Base-by-base conservation (phyloP, 2,329 filamentous ascomycete species). In the Zymoseptoria pseudotritici region DNA sequence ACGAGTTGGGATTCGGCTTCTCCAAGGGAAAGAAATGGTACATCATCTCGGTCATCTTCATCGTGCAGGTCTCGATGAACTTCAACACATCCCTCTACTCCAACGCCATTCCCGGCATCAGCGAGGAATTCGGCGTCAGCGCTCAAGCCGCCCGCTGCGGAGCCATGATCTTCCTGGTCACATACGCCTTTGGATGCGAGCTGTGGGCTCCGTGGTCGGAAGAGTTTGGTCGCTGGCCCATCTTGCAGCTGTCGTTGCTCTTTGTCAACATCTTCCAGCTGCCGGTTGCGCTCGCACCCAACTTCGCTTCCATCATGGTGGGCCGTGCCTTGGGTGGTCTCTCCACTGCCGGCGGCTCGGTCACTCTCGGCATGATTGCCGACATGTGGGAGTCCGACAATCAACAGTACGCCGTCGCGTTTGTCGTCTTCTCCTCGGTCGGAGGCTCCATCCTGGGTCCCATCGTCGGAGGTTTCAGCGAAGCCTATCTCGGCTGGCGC, bases 281-380 rank as follows among this genome's bases (percentile, higher is more conserved):
- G 0, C 78, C 78, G 1, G 77, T 77, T 3, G 80, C 75, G 0
- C 66, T 82, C 3, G 75, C 78, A 2, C 73, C 69, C 62, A 79
- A 76, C 66, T 80, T 74, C 63, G 76, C 69, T 2, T 76, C 75
- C 4, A 75, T 81, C 56, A 66, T 83, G 20, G 71, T 80, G 17
- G 77, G 75, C 56, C 77, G 81, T 62, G 74, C 74, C 0, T 68
- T 81, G 2, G 83, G 83, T 51, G 85, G 84, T 60, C 73, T 87
- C 2, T 86, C 82, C 4, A 85, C 83, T 2, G 84, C 84, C 4
- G 85, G 85, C 57, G 85, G 85, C 5, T 86, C 83, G 4, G 84
- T 87, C 54, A 87, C 85, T 0, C 74, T 88, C 2, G 85, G 85
- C 7, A 85, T 87, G 77, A 80, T 87, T 17, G 85, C 85, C 4